Evolutionary conservation across 2,329 filamentous ascomycete genomes (phyloP).

Genomic region (Lecanoromycetidae sp.): DNA sequence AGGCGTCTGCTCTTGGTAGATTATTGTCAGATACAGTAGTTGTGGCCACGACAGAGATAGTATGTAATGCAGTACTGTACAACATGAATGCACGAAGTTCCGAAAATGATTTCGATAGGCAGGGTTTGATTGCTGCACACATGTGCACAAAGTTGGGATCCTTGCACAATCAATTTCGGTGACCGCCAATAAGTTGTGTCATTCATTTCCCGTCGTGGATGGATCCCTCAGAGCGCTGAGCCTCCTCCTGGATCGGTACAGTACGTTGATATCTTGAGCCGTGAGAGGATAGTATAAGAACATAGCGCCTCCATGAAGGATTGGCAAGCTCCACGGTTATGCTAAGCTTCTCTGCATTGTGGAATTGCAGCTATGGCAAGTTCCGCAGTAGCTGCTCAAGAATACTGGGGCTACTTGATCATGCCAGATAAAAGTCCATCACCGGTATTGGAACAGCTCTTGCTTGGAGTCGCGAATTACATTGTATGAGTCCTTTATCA

Average conservation of each 20-base stretch:
- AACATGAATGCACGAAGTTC: no score
- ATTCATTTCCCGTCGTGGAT: neutral
- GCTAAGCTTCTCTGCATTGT: neutral
- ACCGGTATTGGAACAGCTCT: constrained; percentile 52
- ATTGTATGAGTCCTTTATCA: constrained; percentile 44
- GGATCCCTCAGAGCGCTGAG: neutral
- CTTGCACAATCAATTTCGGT: no score
- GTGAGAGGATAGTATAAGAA: neutral
- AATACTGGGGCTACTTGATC: constrained; percentile 57
- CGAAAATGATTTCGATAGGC: no score
- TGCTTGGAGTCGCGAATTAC: constrained; percentile 55
- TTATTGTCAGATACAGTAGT: no score
- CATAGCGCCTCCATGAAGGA: neutral
- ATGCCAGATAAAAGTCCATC: constrained; percentile 56
- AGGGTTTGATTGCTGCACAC: no score
- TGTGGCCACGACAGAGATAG: no score
- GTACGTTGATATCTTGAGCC: neutral
- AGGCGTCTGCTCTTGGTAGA: no score
- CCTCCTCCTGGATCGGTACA: neutral
- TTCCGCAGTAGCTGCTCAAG: constrained; percentile 8
- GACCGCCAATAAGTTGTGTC: no score
- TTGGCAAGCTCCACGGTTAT: constrained; percentile 1
- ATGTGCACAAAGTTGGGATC: no score
- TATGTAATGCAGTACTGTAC: no score
- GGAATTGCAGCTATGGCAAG: constrained; percentile 11